Conservation (phyloP, 495 filamentous ascomycete genomes). For the Xylaria scruposa region DNA sequence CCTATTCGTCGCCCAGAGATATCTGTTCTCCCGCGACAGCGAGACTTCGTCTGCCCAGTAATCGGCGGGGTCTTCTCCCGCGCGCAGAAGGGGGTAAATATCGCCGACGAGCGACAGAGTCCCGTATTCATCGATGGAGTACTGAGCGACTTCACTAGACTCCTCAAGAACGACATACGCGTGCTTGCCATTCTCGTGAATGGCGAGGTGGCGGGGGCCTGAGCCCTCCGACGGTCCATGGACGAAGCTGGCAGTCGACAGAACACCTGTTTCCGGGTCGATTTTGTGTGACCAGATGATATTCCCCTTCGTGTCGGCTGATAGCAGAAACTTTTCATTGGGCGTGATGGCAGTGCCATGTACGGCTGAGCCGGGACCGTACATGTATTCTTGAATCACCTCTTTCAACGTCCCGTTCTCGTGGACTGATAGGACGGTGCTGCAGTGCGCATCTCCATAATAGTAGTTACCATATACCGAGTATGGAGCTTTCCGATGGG, state of each 20-base stretch:
- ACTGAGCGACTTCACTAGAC: slow-evolving; percentile 33
- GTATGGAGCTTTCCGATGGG: slow-evolving; percentile 36
- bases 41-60: slow-evolving; percentile 50
- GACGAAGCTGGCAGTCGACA: slow-evolving; percentile 22
- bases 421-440: slow-evolving; percentile 41
- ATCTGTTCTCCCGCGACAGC: slow-evolving; percentile 38
- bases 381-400: slow-evolving; percentile 39
- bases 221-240: slow-evolving; percentile 29
- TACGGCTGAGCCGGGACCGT: slow-evolving; percentile 38
- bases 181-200: slow-evolving; percentile 39
- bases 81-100: slow-evolving; percentile 24
- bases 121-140: slow-evolving; percentile 14
- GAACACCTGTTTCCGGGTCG: slow-evolving; percentile 30
- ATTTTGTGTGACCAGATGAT: slow-evolving; percentile 46
- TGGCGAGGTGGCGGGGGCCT: slow-evolving; percentile 39
- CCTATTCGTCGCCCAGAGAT: slow-evolving; percentile 47
- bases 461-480: slow-evolving; percentile 43
- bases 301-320: slow-evolving; percentile 45
- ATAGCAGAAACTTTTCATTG: slow-evolving; percentile 35
- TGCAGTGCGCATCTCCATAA: slow-evolving; percentile 40
- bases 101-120: slow-evolving; percentile 21
- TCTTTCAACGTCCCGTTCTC: slow-evolving; percentile 36
- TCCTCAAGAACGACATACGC: slow-evolving; percentile 44
- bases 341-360: slow-evolving; percentile 44
- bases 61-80: slow-evolving; percentile 23